Percentiles rank a stretch among this genome's conserved stretches.
Evolutionary conservation across 192 early-diverging fungal species (phyloP).

Genomic region (Coemansia sp.): DNA sequence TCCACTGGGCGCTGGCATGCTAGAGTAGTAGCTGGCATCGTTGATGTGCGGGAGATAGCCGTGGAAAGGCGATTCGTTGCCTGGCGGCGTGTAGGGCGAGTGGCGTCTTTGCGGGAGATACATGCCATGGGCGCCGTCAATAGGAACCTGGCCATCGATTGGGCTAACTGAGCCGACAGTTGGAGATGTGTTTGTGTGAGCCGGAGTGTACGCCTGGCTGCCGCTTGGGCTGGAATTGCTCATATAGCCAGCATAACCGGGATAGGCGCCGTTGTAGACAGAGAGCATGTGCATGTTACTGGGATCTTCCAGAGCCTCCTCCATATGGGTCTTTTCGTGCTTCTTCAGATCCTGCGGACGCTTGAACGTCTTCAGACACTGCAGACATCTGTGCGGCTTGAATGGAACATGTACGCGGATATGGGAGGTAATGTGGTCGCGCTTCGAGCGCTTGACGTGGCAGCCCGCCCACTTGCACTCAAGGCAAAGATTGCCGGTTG

Average conservation of each 20-base stretch:
- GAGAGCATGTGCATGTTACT: slow-evolving; percentile 11
- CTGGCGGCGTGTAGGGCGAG: slow-evolving; percentile 39
- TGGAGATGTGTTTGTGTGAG: slow-evolving; percentile 37
- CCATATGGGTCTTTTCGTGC: slow-evolving; percentile 81
- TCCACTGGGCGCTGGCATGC: slow-evolving; percentile 3
- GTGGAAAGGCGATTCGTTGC: slow-evolving; percentile 35
- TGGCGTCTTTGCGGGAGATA: slow-evolving; percentile 30
- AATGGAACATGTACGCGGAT: slow-evolving; percentile 89
- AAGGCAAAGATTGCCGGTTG: slow-evolving; percentile 84
- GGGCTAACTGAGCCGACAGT: slow-evolving; percentile 43
- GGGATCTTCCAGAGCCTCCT: slow-evolving; percentile 29
- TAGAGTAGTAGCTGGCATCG: slow-evolving; percentile 15
- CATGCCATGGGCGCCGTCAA: slow-evolving; percentile 9
- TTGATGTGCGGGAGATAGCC: slow-evolving; percentile 43
- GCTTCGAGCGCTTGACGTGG: slow-evolving; percentile 69
- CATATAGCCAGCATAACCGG: slow-evolving; percentile 23
- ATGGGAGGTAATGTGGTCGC: slow-evolving; percentile 98
- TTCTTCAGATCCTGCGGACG: slow-evolving; percentile 95
- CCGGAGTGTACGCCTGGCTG: slow-evolving; percentile 24
- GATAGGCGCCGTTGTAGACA: slow-evolving; percentile 28
- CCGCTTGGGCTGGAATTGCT: slow-evolving; percentile 7
- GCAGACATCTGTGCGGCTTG: slow-evolving; percentile 84
- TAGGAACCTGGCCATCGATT: slow-evolving; percentile 36
- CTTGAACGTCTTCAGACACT: slow-evolving; percentile 87
- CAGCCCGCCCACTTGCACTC: slow-evolving; percentile 89